A percentile compares a stretch with the other conserved stretches of the same genome.
These are phyloP conservation scores for Moesziomyces globuligerus DNA, from an alignment of 1,284 basidiomycete species.

Conservation along the genomic window DNA sequence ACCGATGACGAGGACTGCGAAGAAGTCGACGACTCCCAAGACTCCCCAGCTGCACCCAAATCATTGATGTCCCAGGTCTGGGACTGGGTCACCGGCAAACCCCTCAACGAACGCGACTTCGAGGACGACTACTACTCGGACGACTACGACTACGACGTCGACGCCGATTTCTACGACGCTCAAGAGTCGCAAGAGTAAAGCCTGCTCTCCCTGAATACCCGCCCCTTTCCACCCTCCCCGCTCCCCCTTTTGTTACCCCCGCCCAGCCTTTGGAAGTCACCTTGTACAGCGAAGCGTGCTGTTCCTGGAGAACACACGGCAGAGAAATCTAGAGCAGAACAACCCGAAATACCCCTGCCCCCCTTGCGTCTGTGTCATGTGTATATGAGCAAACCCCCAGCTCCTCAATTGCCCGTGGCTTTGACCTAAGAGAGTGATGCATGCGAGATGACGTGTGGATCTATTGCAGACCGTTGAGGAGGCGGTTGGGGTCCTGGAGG, in stretches of 20 bases:
- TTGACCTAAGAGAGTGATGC: no score
- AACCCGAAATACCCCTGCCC: no score
- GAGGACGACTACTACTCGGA: slow-evolving; percentile 15
- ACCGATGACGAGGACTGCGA: slow-evolving; percentile 20
- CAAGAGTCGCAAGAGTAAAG: slow-evolving; percentile 15
- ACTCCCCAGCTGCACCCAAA: not conserved
- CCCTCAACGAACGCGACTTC: slow-evolving; percentile 15
- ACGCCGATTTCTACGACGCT: slow-evolving; percentile 23
- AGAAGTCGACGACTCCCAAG: slow-evolving; percentile 9
- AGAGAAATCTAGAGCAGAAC: no score
- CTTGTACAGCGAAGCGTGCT: not conserved
- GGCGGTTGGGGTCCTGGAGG: slow-evolving; percentile 39
- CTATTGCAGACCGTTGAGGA: slow-evolving; percentile 21
- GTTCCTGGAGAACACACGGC: slow-evolving; percentile 11
- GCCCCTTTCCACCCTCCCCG: no score
- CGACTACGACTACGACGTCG: slow-evolving; percentile 18
- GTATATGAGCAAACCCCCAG: no score
- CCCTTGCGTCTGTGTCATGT: no score
- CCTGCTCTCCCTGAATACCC: not conserved
- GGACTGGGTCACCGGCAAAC: slow-evolving; percentile 35
- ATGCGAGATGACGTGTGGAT: no score
- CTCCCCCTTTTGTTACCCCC: no score
- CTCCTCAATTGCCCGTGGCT: no score
- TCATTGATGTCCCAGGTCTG: slow-evolving; percentile 23
- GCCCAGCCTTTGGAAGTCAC: slow-evolving; percentile 6